Base-by-base conservation (phyloP, 2,329 filamentous ascomycete genomes). In the Monilinia aucupariae region DNA sequence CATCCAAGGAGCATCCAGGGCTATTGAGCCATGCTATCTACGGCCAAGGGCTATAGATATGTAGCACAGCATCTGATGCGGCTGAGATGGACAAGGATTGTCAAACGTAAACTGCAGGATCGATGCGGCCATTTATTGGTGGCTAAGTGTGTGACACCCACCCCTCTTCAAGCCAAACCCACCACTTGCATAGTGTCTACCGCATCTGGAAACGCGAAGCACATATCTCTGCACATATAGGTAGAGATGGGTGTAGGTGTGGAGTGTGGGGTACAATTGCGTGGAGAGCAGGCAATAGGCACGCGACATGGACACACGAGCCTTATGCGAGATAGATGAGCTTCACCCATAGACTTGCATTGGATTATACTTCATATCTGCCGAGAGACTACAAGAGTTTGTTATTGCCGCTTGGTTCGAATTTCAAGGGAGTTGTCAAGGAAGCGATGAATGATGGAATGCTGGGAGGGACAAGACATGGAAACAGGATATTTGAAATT, bases 171-270 rank as follows among this genome's bases (percentile, higher is more conserved):
- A n/a, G n/a, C n/a, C n/a, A n/a, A n/a, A n/a, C n/a, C n/a, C n/a
- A n/a, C n/a, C n/a, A n/a, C n/a, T n/a, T 15, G 41, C 41, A 34
- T 56, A 6, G 10, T 37, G 43, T 56, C 25, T 62, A 10, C 51
- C 43, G 60, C 17, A 30, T 49, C 49, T 30, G 51, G 25, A 8
- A 32, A 56, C 5, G 39, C 60, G 60, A 58, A 56, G 32, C 50
- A 56, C 43, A 58, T 62, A 39, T 30, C 34, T 13, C 49, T 62
- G 15, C 17, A 51, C 25, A 4, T 22, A 20, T 41, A 41, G 15
- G 30, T 32, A 34, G 30, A 4, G 41, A 27, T 34, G 7, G 2
- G 30, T 50, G 0, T 12, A 15, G 13, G 12, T 10, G 20, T 56
- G 39, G 20, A 32, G 27, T 17, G 30, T 47, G 41, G 27, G 27